Evolutionary conservation across 129 eudicot genomes (phyloP), one percentile per base, ranked within the genome.

Genomic region (Calendula officinalis): DNA sequence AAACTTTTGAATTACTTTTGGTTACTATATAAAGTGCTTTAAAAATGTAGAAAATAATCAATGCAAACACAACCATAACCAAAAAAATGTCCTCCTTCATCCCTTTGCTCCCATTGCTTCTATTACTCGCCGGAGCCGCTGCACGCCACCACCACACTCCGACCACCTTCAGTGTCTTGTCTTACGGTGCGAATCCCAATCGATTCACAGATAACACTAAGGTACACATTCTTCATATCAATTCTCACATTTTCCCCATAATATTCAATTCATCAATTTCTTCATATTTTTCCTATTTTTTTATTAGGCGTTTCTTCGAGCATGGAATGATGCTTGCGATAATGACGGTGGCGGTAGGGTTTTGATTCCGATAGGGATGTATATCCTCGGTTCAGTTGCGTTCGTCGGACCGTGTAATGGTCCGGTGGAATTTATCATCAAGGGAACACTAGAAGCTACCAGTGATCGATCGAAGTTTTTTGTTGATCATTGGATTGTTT

Each of bases 301-400:
- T 22, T 0, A 34, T 8, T 8, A 89, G 92, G 83, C 94, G 16
- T 89, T 89, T 75, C 50, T 69, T 10, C 69, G 34, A 53, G 90
- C 96, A 8, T 89, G 96, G 96, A 36, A 53, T 0, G 83, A 72
- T 49, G 96, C 94, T 5, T 89, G 96, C 49, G 48, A 32, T 1
- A 62, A 50, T 30, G 8, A 35, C 0, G 87, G 80, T 9, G 62
- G 35, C 7, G 75, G 74, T 41, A 51, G 67, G 57, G 56, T 85
- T 38, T 35, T 17, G 33, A 37, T 89, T 11, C 89, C 87, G 1
- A 3, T 0, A 4, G 96, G 90, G 53, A 70, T 6, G 27, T 89
- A 62, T 60, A 43, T 70, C 75, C 60, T 89, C 3, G 62, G 40
- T 22, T 32, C 85, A 5, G 73, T 78, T 5, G 62, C 51, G 3